A percentile compares a stretch with the other conserved stretches of the same genome.
Evolutionary conservation across 768 basidiomycete species (phyloP).

Genomic region (Hericium alpestre): DNA sequence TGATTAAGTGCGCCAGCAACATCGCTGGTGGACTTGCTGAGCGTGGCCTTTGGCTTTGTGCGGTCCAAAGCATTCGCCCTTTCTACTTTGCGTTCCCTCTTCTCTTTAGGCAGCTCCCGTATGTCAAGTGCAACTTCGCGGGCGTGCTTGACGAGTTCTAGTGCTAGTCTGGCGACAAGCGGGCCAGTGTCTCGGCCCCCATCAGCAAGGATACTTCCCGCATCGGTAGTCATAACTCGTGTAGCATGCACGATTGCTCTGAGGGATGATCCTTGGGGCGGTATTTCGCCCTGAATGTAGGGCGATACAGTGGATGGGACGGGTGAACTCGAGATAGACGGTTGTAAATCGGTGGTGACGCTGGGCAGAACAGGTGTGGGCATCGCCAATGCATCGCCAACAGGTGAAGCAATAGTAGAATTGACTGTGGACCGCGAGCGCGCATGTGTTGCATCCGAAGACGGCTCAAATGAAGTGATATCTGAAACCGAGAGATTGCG

Average conservation of each 20-base stretch:
- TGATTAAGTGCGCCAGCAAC: conserved; percentile 27
- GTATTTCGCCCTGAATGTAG: conserved; percentile 16
- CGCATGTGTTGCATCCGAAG: neutral
- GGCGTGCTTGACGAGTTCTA: conserved; percentile 57
- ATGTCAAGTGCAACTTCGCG: conserved; percentile 50
- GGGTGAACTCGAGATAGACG: conserved; percentile 2
- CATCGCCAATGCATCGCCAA: conserved; percentile 2
- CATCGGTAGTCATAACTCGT: conserved; percentile 77
- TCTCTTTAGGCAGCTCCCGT: conserved; percentile 39
- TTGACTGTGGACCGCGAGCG: neutral
- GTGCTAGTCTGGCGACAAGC: conserved; percentile 52
- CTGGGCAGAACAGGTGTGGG: conserved; percentile 4
- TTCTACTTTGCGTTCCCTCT: conserved; percentile 20
- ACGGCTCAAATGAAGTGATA: neutral
- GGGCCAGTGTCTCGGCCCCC: conserved; percentile 52
- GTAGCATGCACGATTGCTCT: conserved; percentile 76
- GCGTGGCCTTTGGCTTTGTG: conserved; percentile 5
- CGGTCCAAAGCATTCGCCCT: conserved; percentile 5
- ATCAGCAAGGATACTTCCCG: conserved; percentile 64
- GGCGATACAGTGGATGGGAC: conserved; percentile 12
- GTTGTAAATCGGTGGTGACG: conserved; percentile 10
- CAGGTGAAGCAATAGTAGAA: conserved; percentile 4
- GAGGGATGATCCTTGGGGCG: conserved; percentile 52
- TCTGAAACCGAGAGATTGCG: conserved; percentile 6
- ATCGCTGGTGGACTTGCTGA: conserved; percentile 27